phyloP scores from a whole-genome alignment of 1,284 basidiomycete species.

The Fomitopsis schrenkii region DNA sequence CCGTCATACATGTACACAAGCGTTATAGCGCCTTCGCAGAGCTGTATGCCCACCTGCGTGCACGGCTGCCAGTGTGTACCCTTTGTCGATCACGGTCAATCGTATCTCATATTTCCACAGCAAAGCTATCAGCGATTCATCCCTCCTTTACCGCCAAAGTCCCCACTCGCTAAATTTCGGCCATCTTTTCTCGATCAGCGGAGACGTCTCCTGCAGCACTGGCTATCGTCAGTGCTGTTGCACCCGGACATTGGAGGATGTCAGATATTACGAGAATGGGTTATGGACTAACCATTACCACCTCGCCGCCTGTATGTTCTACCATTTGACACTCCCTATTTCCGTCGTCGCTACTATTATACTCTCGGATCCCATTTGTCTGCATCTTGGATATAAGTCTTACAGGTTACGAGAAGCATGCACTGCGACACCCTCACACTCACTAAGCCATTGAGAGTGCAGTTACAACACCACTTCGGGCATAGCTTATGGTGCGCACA shows the following conservation, averaged over 20 bases:
- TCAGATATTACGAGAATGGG: slow-evolving; percentile 59
- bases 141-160: slow-evolving; percentile 66
- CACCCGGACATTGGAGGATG: slow-evolving; percentile 71
- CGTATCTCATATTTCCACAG: background rate
- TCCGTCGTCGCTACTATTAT: background rate
- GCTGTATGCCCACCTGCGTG: slow-evolving; percentile 46
- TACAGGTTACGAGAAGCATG: no score
- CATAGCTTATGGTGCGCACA: no score
- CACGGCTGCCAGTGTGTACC: slow-evolving; percentile 47
- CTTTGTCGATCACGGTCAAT: background rate
- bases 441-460: no score
- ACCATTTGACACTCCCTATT: background rate
- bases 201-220: slow-evolving; percentile 59
- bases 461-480: no score
- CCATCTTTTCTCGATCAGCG: slow-evolving; percentile 69
- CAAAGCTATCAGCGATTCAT: slow-evolving; percentile 48
- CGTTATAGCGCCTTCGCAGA: slow-evolving; percentile 68
- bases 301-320: background rate
- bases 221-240: slow-evolving; percentile 62
- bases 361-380: background rate
- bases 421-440: no score
- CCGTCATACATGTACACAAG: slow-evolving; percentile 62
- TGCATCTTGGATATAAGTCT: no score
- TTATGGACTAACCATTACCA: slow-evolving; percentile 40
- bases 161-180: slow-evolving; percentile 61